Evolutionary conservation across 305 asterid genomes (phyloP).

Genomic region (Galium porrigens): DNA sequence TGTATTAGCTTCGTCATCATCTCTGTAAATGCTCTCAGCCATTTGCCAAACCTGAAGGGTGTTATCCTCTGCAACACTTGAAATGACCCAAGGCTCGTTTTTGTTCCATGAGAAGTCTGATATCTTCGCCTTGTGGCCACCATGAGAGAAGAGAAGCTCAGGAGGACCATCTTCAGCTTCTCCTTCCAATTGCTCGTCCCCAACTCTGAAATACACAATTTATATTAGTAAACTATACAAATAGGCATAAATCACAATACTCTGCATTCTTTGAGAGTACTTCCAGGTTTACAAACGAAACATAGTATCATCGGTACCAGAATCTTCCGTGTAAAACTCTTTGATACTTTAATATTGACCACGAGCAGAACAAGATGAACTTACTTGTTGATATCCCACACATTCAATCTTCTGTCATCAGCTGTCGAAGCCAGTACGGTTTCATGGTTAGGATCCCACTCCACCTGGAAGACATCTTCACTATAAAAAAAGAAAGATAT

Average conservation of each 20-base stretch:
- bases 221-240: background rate
- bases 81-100: conserved; percentile 69
- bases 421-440: conserved; percentile 80
- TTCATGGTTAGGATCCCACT: conserved; percentile 97
- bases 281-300: background rate
- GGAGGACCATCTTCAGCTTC: conserved; percentile 98
- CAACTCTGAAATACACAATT: conserved; percentile 38
- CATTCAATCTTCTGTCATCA: conserved; percentile 84
- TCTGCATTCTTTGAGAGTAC: background rate
- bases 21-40: conserved; percentile 73
- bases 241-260: background rate
- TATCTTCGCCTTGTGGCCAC: conserved; percentile 84
- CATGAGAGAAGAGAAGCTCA: conserved; percentile 87
- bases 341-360: background rate
- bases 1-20: conserved; percentile 36
- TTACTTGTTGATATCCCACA: conserved; percentile 92
- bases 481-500: conserved; percentile 20
- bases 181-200: conserved; percentile 93
- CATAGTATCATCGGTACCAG: background rate
- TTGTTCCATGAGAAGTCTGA: conserved; percentile 92
- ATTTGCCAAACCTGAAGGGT: conserved; percentile 75
- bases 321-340: background rate
- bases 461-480: conserved; percentile 94
- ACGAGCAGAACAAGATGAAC: background rate
- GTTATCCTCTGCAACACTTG: conserved; percentile 92